Evolutionary conservation across 2,329 filamentous ascomycete species (phyloP), one percentile per base, ranked within the genome.

Genomic region (Arthrocladium fulminans): DNA sequence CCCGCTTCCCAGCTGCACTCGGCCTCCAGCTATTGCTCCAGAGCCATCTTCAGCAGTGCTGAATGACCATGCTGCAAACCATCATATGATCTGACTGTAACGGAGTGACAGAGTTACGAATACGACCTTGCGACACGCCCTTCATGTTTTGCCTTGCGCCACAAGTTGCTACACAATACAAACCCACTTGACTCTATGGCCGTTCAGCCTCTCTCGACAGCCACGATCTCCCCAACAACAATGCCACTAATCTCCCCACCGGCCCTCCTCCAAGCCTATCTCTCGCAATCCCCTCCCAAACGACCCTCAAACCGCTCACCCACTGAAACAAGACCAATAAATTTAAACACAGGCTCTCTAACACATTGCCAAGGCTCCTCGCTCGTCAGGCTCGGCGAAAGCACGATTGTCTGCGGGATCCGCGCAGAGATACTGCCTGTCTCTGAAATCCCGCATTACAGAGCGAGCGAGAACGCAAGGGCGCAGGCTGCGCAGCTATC

Each of bases 341-440:
- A 81, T 27, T 74, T 92, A 58, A 92, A 96, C 66, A 80, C 81
- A 0, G 85, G 86, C 22, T 92, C 87, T 19, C 73, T 98, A 43
- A 86, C 88, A 0, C 88, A 98, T 65, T 84, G 88, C 48, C 83
- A 94, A 63, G 92, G 92, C 45, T 94, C 87, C 59, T 84, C 90
- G 1, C 83, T 97, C 0, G 85, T 97, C 43, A 80, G 92, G 29
- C 73, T 86, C 45, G 92, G 92, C 40, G 53, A 51, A 10, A 87
- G 94, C 65, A 88, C 88, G 1, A 87, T 89, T n/a, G 89, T 98
- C 30, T 96, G 89, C 63, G 92, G 90, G 49, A 81, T 98, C 17
- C 81, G 90, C 38, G 89, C 77, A 45, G 92, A 98, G 68, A 82
- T 94, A 5, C 73, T 98, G 22, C 74, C 82, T 41, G 82, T 84